A percentile compares a stretch with the other conserved stretches of the same genome.
These are phyloP conservation scores for Vigna reflexopilosa DNA, from an alignment of 306 rosid species.

Conservation along the genomic window DNA sequence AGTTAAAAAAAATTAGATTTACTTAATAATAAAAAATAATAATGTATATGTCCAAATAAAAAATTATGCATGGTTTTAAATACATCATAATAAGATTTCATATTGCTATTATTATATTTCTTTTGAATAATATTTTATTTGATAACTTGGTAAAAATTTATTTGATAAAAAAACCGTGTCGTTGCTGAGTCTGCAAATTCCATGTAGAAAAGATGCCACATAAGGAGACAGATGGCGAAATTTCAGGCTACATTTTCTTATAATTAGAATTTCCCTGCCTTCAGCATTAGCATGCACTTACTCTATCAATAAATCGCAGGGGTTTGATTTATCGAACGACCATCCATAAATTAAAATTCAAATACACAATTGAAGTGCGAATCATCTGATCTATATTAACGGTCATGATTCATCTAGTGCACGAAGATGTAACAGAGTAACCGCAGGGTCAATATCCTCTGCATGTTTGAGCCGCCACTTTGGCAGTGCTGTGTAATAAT, in stretches of 20 bases:
- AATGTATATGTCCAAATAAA: too few relatives aligned
- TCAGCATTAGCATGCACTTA: not conserved
- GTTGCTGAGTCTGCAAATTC: conserved; percentile 7
- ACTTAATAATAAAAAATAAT: too few relatives aligned
- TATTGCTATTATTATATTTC: not conserved
- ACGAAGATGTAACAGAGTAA: not conserved
- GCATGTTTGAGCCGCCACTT: not conserved
- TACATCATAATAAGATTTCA: too few relatives aligned
- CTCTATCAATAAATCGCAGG: not conserved
- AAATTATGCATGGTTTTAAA: too few relatives aligned
- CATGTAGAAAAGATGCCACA: not conserved
- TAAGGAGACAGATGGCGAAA: conserved; percentile 10
- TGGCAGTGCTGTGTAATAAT: not conserved
- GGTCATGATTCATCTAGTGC: not conserved
- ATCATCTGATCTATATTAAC: not conserved
- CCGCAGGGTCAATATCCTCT: not conserved
- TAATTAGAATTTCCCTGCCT: not conserved
- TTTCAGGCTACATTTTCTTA: not conserved
- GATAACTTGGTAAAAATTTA: not conserved
- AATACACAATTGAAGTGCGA: not conserved
- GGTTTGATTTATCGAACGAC: too few relatives aligned
- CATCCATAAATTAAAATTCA: not conserved
- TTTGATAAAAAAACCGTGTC: not conserved
- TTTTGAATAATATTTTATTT: not conserved
- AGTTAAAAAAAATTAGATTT: too few relatives aligned